These are phyloP conservation scores for Forsythia suspensa DNA, from an alignment of 257 asterid species.

Conservation along the genomic window DNA sequence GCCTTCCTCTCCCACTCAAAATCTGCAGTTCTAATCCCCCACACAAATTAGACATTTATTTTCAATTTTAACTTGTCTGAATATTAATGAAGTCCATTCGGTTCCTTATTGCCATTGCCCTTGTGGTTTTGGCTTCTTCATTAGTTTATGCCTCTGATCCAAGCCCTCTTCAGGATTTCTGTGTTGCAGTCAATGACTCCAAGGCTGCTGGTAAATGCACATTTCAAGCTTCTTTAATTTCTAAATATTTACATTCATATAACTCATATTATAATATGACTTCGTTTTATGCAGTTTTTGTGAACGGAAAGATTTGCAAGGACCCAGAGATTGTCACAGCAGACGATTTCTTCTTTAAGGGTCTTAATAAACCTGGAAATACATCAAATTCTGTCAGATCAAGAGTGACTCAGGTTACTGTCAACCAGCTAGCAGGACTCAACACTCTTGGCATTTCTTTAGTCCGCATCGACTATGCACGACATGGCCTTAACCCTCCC, in stretches of 20 bases:
- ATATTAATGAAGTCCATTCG: background rate
- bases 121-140: slow-evolving; percentile 12
- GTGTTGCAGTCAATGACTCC: slow-evolving; percentile 33
- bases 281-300: slow-evolving; percentile 13
- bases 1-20: background rate
- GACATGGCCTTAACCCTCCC: slow-evolving; percentile 30
- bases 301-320: slow-evolving; percentile 40
- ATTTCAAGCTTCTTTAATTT: background rate
- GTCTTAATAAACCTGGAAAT: slow-evolving; percentile 27
- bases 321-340: slow-evolving; percentile 24
- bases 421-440: slow-evolving; percentile 35
- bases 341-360: slow-evolving; percentile 25
- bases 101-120: background rate
- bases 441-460: slow-evolving; percentile 38
- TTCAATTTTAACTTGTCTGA: background rate
- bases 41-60: background rate
- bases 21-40: background rate
- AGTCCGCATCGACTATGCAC: slow-evolving; percentile 28
- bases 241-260: background rate
- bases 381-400: slow-evolving; percentile 26
- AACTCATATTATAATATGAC: background rate
- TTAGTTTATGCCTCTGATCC: slow-evolving; percentile 25
- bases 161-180: slow-evolving; percentile 37
- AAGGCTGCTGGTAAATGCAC: slow-evolving; percentile 11
- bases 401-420: slow-evolving; percentile 21